A percentile compares a stretch with the other conserved stretches of the same genome.
Conservation (phyloP, 331 rosid species). For the Quercus tomentella region DNA sequence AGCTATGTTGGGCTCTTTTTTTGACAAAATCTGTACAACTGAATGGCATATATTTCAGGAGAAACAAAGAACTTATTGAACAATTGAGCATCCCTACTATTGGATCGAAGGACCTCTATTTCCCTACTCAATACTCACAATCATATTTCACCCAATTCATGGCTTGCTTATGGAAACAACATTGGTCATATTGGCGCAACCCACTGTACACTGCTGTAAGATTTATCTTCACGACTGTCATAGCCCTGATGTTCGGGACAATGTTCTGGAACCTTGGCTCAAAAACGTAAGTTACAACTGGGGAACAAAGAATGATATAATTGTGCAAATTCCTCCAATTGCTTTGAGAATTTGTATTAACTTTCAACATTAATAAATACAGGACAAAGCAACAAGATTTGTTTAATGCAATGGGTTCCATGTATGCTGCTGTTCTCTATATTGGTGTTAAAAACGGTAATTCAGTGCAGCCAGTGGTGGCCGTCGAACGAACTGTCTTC, state of each 20-base stretch:
- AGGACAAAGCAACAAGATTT: constrained; percentile 48
- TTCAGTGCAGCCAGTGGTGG: constrained; percentile 70
- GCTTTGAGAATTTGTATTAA: background rate
- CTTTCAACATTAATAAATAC: background rate
- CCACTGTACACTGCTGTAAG: constrained; percentile 64
- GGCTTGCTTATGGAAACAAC: constrained; percentile 91
- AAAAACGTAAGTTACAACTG: constrained; percentile 46
- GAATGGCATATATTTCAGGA: constrained; percentile 21
- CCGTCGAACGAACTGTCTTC: constrained; percentile 71
- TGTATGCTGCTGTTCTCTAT: constrained; percentile 55
- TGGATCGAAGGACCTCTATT: constrained; percentile 34
- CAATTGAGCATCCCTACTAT: constrained; percentile 32
- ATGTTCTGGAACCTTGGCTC: constrained; percentile 78
- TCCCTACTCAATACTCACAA: constrained; percentile 42
- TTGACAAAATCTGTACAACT: background rate
- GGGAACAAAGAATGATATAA: background rate
- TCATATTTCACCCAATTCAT: constrained; percentile 45
- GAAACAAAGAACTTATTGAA: constrained; percentile 33
- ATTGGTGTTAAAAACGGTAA: constrained; percentile 56
- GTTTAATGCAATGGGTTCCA: constrained; percentile 63
- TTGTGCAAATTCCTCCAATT: background rate
- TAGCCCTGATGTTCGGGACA: constrained; percentile 63
- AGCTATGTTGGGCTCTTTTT: no score
- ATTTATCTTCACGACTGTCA: constrained; percentile 47
- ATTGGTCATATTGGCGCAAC: constrained; percentile 79